phyloP scores from a whole-genome alignment of 1,284 basidiomycete genomes.

The Puccinia brachypodii region DNA sequence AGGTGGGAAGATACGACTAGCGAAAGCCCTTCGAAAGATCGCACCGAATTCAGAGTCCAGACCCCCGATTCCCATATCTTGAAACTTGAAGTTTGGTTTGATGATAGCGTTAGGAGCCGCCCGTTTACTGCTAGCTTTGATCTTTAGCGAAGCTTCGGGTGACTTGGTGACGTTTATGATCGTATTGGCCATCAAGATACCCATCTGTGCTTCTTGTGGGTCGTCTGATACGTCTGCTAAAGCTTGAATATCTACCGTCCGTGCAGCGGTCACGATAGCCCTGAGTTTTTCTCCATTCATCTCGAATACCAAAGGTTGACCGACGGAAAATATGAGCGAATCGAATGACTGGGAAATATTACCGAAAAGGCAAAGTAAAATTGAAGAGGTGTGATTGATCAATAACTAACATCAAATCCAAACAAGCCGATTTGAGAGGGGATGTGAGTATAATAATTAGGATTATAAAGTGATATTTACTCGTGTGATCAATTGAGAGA shows the following conservation, averaged over 20 bases:
- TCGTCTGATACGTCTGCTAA: conserved; percentile 64
- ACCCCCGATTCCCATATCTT: conserved; percentile 99
- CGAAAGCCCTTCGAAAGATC: conserved; percentile 98
- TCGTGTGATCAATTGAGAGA: conserved; percentile 20
- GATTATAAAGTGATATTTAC: conserved; percentile 15
- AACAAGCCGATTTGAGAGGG: neutral
- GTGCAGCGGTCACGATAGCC: conserved; percentile 69
- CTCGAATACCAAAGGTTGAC: conserved; percentile 81
- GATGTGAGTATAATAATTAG: neutral
- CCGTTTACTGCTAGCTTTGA: conserved; percentile 88
- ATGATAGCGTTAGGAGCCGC: conserved; percentile 92
- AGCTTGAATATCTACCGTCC: conserved; percentile 59
- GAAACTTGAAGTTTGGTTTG: conserved; percentile 98
- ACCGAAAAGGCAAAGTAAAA: neutral
- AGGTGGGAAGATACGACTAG: conserved; percentile 95
- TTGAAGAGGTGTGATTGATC: neutral
- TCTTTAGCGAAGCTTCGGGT: conserved; percentile 74
- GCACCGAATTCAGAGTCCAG: conserved; percentile 91
- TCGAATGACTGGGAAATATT: conserved; percentile 65
- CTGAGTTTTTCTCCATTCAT: conserved; percentile 85
- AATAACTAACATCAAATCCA: neutral
- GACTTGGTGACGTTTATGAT: conserved; percentile 87
- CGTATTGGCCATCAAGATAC: conserved; percentile 85
- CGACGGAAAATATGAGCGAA: conserved; percentile 62
- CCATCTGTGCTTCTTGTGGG: conserved; percentile 61